phyloP scores from a whole-genome alignment of 768 basidiomycete species.

The Dentipellis fragilis region DNA sequence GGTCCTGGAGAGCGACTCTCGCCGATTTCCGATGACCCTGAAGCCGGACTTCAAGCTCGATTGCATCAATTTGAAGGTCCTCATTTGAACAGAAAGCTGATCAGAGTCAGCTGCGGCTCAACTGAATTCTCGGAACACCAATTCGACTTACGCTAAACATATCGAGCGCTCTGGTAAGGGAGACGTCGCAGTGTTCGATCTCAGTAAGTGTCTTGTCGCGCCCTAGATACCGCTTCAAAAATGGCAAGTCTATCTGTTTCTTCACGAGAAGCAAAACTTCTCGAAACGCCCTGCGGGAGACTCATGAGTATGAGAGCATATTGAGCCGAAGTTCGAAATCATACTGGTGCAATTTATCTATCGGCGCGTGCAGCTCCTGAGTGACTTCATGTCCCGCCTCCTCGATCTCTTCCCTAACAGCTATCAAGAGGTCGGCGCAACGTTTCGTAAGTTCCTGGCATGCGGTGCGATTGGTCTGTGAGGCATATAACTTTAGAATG shows the following conservation, averaged over 20 bases:
- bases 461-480: constrained; percentile 54
- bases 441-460: constrained; percentile 65
- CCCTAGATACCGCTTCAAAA: constrained; percentile 69
- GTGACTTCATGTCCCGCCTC: constrained; percentile 45
- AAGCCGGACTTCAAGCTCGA: too few relatives aligned
- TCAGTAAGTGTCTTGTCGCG: constrained; percentile 55
- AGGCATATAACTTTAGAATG: background rate
- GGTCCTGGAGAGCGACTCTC: too few relatives aligned
- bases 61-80: constrained; percentile 41
- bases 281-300: constrained; percentile 29
- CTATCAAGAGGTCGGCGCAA: constrained; percentile 56
- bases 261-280: constrained; percentile 40
- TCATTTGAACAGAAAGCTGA: constrained; percentile 39
- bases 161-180: constrained; percentile 42
- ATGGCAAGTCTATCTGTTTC: constrained; percentile 55
- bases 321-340: too few relatives aligned
- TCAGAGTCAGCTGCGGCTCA: background rate
- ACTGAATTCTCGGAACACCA: background rate
- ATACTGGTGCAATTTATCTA: constrained; percentile 40
- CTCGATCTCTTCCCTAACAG: constrained; percentile 49
- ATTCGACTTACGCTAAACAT: constrained; percentile 38
- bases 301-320: too few relatives aligned
- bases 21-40: too few relatives aligned
- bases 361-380: constrained; percentile 38
- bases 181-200: constrained; percentile 40